Percentiles rank a stretch among this genome's conserved stretches.
These are phyloP conservation scores for Aspergillus viridinutans DNA, from an alignment of 2,329 filamentous ascomycete species.

Conservation along the genomic window DNA sequence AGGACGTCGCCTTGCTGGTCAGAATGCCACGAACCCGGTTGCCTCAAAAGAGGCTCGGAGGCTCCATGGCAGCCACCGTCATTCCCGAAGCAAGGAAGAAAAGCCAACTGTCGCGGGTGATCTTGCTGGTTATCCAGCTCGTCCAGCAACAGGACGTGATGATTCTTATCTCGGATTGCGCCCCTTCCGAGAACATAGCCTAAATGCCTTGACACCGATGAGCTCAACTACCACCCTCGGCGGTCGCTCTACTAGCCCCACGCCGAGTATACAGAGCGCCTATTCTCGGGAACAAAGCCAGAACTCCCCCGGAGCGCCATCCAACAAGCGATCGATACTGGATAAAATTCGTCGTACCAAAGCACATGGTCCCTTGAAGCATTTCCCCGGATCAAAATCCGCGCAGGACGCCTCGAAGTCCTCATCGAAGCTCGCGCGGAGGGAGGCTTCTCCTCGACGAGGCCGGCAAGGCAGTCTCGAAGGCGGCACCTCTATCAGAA, in stretches of 20 bases:
- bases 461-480: constrained; percentile 37
- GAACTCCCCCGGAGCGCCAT: constrained; percentile 35
- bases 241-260: constrained; percentile 73
- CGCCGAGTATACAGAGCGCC: constrained; percentile 67
- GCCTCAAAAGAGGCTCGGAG: constrained; percentile 53
- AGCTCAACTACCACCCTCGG: constrained; percentile 48
- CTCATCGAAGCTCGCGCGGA: constrained; percentile 23
- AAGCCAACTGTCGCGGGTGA: constrained; percentile 36
- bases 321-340: constrained; percentile 48
- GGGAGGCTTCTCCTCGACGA: constrained; percentile 31
- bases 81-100: constrained; percentile 57
- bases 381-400: constrained; percentile 27
- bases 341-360: constrained; percentile 51
- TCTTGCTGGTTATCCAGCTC: constrained; percentile 51
- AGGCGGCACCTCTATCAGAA: constrained; percentile 18
- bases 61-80: constrained; percentile 41
- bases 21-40: constrained; percentile 39
- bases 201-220: constrained; percentile 45
- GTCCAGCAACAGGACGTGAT: constrained; percentile 72
- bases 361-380: constrained; percentile 33
- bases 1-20: constrained; percentile 60
- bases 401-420: constrained; percentile 25
- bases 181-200: constrained; percentile 48
- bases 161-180: constrained; percentile 57
- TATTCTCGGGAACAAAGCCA: constrained; percentile 47